Conservation (phyloP, 352 stramenopile genomes). For the Peronosclerospora sorghi region DNA sequence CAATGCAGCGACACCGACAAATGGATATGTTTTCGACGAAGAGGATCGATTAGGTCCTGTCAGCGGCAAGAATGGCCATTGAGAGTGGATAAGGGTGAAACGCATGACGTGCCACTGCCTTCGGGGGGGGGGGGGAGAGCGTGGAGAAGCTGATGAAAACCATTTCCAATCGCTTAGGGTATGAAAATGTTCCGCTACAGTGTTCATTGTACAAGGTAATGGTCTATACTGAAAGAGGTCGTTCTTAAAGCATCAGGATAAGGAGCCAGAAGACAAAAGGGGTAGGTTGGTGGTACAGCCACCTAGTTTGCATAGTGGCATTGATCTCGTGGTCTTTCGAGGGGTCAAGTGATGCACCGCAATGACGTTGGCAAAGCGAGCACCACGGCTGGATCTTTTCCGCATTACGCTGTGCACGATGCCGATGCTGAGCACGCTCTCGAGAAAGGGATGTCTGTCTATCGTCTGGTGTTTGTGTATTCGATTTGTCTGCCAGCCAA, state of each 20-base stretch:
- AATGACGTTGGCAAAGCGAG: not conserved
- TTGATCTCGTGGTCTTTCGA: not conserved
- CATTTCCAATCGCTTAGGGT: slow-evolving; percentile 6
- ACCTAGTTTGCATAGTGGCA: slow-evolving; percentile 14
- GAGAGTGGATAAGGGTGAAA: not conserved
- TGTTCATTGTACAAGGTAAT: slow-evolving; percentile 38
- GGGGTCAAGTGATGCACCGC: too few relatives aligned
- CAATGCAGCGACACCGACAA: too few relatives aligned
- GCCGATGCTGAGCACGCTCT: slow-evolving; percentile 16
- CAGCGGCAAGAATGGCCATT: slow-evolving; percentile 5
- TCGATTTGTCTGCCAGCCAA: slow-evolving; percentile 11
- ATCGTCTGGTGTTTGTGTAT: slow-evolving; percentile 17
- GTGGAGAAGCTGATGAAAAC: not conserved
- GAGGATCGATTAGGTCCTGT: too few relatives aligned
- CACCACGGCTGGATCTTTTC: slow-evolving; percentile 3
- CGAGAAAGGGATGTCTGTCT: slow-evolving; percentile 12
- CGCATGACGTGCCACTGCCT: slow-evolving; percentile 1
- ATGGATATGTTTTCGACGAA: too few relatives aligned
- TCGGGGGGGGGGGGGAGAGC: not conserved
- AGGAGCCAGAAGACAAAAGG: slow-evolving; percentile 42
- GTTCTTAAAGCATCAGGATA: slow-evolving; percentile 35
- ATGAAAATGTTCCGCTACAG: slow-evolving; percentile 2
- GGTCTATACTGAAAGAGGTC: slow-evolving; percentile 29
- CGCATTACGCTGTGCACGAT: slow-evolving; percentile 17
- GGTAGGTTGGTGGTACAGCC: slow-evolving; percentile 40